Evolutionary conservation across 1,139 yeast species (phyloP).

Genomic region (Lodderomyces theae): DNA sequence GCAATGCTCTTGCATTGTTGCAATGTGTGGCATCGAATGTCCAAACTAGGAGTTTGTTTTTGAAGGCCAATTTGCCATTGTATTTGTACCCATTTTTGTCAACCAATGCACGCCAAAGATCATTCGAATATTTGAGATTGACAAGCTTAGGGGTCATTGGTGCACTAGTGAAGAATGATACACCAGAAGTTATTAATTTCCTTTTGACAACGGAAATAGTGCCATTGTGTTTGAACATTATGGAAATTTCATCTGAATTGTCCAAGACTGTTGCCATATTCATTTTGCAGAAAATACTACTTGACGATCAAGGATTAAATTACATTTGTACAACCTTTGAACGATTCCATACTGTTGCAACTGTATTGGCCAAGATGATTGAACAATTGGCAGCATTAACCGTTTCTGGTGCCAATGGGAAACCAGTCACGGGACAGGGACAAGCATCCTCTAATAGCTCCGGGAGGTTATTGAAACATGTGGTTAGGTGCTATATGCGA

Average conservation of each 20-base stretch:
- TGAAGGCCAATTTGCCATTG: constrained; percentile 88
- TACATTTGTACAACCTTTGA: constrained; percentile 95
- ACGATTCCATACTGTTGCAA: constrained; percentile 89
- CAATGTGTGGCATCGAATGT: constrained; percentile 97
- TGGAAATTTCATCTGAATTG: constrained; percentile 93
- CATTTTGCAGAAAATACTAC: constrained; percentile 84
- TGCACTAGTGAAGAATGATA: constrained; percentile 92
- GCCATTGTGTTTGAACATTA: constrained; percentile 87
- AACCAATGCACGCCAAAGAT: constrained; percentile 86
- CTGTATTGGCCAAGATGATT: constrained; percentile 85
- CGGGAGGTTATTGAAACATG: constrained; percentile 85
- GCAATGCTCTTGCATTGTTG: constrained; percentile 89
- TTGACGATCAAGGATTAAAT: constrained; percentile 87
- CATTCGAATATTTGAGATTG: constrained; percentile 87
- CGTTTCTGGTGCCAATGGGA: constrained; percentile 17
- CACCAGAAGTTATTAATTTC: constrained; percentile 91
- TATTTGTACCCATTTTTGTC: constrained; percentile 91
- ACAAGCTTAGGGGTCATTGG: constrained; percentile 97
- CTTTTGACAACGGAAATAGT: constrained; percentile 90
- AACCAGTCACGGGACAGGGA: constrained; percentile 25
- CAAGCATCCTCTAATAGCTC: constrained; percentile 43
- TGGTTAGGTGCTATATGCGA: constrained; percentile 89
- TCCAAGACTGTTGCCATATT: constrained; percentile 96
- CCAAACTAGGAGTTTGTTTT: constrained; percentile 79
- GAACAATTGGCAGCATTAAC: constrained; percentile 55